Evolutionary conservation across 2,329 filamentous ascomycete genomes (phyloP), one percentile per base, ranked within the genome.

Genomic region (Fusarium oxysporum): DNA sequence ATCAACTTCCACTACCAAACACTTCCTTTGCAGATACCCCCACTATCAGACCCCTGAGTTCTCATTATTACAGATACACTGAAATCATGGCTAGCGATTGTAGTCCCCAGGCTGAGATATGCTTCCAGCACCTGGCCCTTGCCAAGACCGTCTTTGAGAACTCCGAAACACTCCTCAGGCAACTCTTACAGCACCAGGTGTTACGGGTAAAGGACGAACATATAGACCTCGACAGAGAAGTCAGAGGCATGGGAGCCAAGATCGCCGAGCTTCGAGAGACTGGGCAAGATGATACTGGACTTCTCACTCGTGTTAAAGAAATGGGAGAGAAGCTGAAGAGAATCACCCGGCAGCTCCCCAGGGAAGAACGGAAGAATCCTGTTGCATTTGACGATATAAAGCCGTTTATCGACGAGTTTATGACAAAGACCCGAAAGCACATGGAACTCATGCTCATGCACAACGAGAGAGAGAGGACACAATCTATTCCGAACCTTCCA

Each of bases 1-100:
- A 19, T 35, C 47, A 23, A 11, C 16, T 6, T 19, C 35, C 2
- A 33, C 47, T 7, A 3, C 30, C n/a, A 19, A 38, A 33, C n/a
- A 1, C 11, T 33, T 33, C n/a, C 3, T 17, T 4, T 50, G 0
- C 2, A 7, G 11, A 23, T 19, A 23, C 6, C 5, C 6, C 2
- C 3, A 33, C 12, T 5, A 6, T 32, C 30, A 10, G 6, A 35
- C 8, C 4, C 1, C 11, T 6, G 1, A 8, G 8, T 14, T 11
- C 13, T 23, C 1, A 2, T 3, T 14, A 10, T 10, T 25, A 10
- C 12, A 19, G 5, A 51, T 6, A 25, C 14, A 19, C 10, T 37
- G n/a, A 0, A 9, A 14, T 25, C n/a, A 51, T 51, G 48, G 3
- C 13, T 50, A 8, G n/a, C 8, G 30, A 23, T 19, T 6, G 5